A percentile compares a stretch with the other conserved stretches of the same genome.
Evolutionary conservation across 208 protist species (phyloP).

Genomic region (Phytomonas sp.): DNA sequence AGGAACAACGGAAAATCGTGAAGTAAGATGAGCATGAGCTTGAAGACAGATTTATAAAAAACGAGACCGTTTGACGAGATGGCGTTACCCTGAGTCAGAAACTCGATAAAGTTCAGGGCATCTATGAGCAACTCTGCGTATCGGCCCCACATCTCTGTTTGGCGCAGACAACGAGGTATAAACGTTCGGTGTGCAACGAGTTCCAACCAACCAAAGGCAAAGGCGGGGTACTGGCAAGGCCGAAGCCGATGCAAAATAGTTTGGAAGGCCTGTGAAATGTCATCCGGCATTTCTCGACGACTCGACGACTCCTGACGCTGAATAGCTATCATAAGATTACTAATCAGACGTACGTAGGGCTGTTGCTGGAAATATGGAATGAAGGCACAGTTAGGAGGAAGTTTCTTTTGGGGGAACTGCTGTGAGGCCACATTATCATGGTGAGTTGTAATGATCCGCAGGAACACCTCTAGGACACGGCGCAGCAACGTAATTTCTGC

Average conservation of each 20-base stretch:
- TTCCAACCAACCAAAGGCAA: conserved; percentile 98
- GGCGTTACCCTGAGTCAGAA: conserved; percentile 41
- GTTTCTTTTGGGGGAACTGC: conserved; percentile 23
- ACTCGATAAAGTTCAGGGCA: conserved; percentile 70
- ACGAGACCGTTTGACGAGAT: conserved; percentile 68
- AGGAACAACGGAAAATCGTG: conserved; percentile 99
- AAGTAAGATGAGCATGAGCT: conserved; percentile 94
- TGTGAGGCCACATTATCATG: conserved; percentile 50
- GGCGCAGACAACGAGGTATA: conserved; percentile 94
- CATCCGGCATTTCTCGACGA: conserved; percentile 36
- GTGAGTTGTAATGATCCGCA: conserved; percentile 59
- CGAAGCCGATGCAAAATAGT: conserved; percentile 80
- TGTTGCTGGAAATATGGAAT: conserved; percentile 94
- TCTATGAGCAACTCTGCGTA: conserved; percentile 68
- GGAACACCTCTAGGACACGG: conserved; percentile 66
- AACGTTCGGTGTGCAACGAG: conserved; percentile 95
- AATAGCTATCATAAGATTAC: conserved; percentile 87
- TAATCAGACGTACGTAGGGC: conserved; percentile 95
- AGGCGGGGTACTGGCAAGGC: conserved; percentile 92
- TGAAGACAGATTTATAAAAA: conserved; percentile 88
- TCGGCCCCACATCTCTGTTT: conserved; percentile 31
- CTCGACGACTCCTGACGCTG: conserved; percentile 42
- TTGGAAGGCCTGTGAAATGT: conserved; percentile 85
- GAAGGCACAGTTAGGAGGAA: conserved; percentile 51
- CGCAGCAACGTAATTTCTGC: conserved; percentile 65